These are phyloP conservation scores for Neofusicoccum sp. DNA, from an alignment of 2,329 filamentous ascomycete species.

Conservation along the genomic window DNA sequence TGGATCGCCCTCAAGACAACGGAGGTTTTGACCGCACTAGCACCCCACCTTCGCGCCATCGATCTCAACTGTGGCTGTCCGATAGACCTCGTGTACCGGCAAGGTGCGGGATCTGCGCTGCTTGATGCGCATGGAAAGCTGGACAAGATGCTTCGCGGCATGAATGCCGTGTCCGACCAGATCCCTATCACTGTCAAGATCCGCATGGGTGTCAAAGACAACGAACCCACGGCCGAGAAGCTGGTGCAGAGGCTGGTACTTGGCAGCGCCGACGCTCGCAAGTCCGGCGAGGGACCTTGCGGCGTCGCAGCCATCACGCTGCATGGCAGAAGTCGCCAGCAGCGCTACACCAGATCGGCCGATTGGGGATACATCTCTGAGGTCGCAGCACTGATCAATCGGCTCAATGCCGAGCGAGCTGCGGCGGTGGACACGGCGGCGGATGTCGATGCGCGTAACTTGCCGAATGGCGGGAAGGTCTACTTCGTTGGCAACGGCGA, in stretches of 20 bases:
- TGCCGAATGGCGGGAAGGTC: constrained; percentile 66
- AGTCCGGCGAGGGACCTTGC: constrained; percentile 65
- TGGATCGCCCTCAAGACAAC: constrained; percentile 88
- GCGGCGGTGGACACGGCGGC: constrained; percentile 69
- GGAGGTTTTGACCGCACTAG: constrained; percentile 71
- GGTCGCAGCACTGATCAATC: constrained; percentile 79
- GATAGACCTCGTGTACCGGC: constrained; percentile 87
- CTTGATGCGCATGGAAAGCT: constrained; percentile 86
- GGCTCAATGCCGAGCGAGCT: constrained; percentile 69
- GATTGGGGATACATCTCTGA: constrained; percentile 95
- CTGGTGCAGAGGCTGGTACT: constrained; percentile 80
- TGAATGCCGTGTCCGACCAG: constrained; percentile 89
- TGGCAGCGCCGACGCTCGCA: constrained; percentile 69
- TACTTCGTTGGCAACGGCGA: constrained; percentile 97
- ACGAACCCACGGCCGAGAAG: constrained; percentile 74
- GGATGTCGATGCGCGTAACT: constrained; percentile 73
- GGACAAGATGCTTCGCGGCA: constrained; percentile 91
- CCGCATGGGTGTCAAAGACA: constrained; percentile 82
- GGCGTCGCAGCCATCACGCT: constrained; percentile 95
- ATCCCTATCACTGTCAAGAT: constrained; percentile 95
- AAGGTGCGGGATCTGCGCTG: constrained; percentile 85
- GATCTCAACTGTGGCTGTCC: constrained; percentile 97
- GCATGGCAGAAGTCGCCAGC: constrained; percentile 88
- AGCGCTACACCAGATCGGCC: constrained; percentile 87
- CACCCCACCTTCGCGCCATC: constrained; percentile 82